phyloP scores from a whole-genome alignment of 441 rosid species.

The Corymbia calophylla region DNA sequence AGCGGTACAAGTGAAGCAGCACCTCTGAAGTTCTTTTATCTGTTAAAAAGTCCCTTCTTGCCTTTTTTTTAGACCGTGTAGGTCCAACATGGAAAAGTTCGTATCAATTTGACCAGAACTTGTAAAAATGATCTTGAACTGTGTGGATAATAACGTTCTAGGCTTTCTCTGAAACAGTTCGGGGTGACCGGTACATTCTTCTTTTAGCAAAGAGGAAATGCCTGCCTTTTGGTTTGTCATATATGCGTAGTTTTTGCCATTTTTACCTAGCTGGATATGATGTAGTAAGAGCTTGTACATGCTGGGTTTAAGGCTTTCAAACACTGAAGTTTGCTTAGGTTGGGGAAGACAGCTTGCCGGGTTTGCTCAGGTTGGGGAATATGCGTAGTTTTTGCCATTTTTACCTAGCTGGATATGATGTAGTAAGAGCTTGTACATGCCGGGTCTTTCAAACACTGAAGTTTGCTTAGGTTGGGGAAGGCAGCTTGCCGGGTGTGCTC shows the following conservation, averaged over 20 bases:
- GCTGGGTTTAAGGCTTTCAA: constrained; percentile 17
- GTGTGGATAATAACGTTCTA: too few relatives aligned
- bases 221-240: not conserved
- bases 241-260: not conserved
- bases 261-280: not conserved
- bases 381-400: too few relatives aligned
- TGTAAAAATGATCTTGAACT: too few relatives aligned
- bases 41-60: not conserved
- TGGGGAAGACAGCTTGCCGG: too few relatives aligned
- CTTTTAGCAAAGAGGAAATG: not conserved
- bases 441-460: too few relatives aligned
- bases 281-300: constrained; percentile 11
- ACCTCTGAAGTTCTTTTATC: not conserved
- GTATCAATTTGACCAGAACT: too few relatives aligned
- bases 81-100: not conserved
- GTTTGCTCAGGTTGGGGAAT: too few relatives aligned
- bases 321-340: too few relatives aligned
- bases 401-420: too few relatives aligned
- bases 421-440: too few relatives aligned
- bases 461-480: too few relatives aligned
- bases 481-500: too few relatives aligned
- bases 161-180: not conserved
- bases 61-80: not conserved
- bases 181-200: not conserved
- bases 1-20: not conserved